Evolutionary conservation across 1,284 basidiomycete species (phyloP).

Genomic region (Leucoagaricus sp.): DNA sequence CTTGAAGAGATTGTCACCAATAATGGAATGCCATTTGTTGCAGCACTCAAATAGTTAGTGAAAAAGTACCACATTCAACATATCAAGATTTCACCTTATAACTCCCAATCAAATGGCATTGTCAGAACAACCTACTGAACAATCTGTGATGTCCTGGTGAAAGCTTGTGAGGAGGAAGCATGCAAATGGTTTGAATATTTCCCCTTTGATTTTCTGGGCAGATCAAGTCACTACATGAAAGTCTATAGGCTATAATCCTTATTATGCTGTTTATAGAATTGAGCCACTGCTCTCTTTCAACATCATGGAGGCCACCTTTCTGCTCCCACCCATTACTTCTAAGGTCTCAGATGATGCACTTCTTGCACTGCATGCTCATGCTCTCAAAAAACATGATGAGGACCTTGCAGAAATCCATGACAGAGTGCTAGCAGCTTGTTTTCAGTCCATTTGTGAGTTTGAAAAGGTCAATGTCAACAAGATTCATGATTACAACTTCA

Average conservation of each 20-base stretch:
- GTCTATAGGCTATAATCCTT: conserved; percentile 34
- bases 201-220: conserved; percentile 39
- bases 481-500: conserved; percentile 33
- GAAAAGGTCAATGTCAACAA: conserved; percentile 19
- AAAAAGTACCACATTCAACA: too few relatives aligned
- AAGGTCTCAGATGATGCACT: conserved; percentile 30
- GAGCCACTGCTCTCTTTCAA: conserved; percentile 41
- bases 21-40: too few relatives aligned
- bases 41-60: too few relatives aligned
- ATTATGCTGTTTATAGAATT: conserved; percentile 35
- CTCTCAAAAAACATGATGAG: conserved; percentile 28
- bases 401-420: conserved; percentile 17
- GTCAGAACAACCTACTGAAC: too few relatives aligned
- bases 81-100: too few relatives aligned
- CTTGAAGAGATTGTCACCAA: too few relatives aligned
- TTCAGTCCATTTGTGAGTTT: conserved; percentile 23
- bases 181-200: conserved; percentile 29
- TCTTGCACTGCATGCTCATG: conserved; percentile 25
- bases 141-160: too few relatives aligned
- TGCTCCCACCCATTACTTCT: conserved; percentile 22
- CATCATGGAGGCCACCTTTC: conserved; percentile 37
- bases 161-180: conserved; percentile 33
- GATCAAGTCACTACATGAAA: conserved; percentile 35
- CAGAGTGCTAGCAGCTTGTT: conserved; percentile 10
- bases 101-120: too few relatives aligned